Evolutionary conservation across 2,329 filamentous ascomycete genomes (phyloP), one percentile per base, ranked within the genome.

Genomic region (Fusarium sp.): DNA sequence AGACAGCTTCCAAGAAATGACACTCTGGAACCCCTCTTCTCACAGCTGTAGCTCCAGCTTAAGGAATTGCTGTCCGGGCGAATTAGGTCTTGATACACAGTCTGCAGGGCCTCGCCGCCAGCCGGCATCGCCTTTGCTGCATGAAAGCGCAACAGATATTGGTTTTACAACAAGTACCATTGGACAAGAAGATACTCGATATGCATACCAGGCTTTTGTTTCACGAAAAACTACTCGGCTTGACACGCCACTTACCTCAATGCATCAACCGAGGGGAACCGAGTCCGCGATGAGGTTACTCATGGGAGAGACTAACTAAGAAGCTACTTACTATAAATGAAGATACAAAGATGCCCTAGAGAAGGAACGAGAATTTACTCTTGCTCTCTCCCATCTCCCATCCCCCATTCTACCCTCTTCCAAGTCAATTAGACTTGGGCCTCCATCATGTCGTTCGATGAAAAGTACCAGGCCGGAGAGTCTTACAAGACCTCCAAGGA

Each of bases 391-490:
- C 39, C 33, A 44, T 46, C 37, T 47, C 39, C 39, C 37, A 44
- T 41, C 20, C 20, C 15, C 17, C 40, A 45, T 22, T 57, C 55
- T 45, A 39, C 49, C n/a, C 20, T 20, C 20, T 11, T 43, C 22
- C 27, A 37, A 45, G 10, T 7, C 37, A 27, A 20, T 25, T 4
- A 39, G 30, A 30, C 44, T 35, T 55, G 49, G 46, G 8, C 19
- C 30, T 62, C 49, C 52, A 70, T 20, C 58, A 79, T 79, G 78
- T 65, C 74, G 6, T 75, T 73, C 44, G 68, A 76, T 37, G 72
- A 78, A 48, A 80, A 80, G 59, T 80, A 73, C 25, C 78, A 80
- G 58, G 78, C 77, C 7, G 79, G 78, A 3, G 79, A 80, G 62
- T 61, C 75, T 7, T 81, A 81, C 56, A 76, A 70, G 2, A 47